A percentile compares a stretch with the other conserved stretches of the same genome.
These are phyloP conservation scores for Climacium dendroides DNA, from an alignment of 225 moss, liverwort and hornwort genomes.

Conservation along the genomic window DNA sequence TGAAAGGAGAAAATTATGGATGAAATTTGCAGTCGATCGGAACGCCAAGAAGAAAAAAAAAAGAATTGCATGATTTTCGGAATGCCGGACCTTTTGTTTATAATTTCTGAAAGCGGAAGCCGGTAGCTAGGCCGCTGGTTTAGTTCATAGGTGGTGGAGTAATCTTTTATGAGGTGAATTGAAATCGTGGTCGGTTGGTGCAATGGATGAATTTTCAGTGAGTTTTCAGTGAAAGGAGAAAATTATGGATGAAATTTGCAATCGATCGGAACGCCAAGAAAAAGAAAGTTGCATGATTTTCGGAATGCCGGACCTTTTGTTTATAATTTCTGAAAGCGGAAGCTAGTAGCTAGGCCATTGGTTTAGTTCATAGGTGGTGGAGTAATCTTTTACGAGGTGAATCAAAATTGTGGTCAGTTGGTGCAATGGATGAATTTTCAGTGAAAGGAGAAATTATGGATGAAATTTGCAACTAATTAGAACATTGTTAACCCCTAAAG, in stretches of 20 bases:
- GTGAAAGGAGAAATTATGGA: too few species aligned
- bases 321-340: not conserved
- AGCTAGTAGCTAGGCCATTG: rapidly evolving
- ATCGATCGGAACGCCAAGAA: rapidly evolving
- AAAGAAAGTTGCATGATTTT: not conserved
- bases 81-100: rapidly evolving
- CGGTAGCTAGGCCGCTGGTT: rapidly evolving
- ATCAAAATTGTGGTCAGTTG: too few species aligned
- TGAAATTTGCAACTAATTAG: too few species aligned
- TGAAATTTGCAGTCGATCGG: not conserved
- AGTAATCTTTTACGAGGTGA: too few species aligned
- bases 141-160: not conserved
- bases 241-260: not conserved
- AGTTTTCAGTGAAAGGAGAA: not conserved
- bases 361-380: not conserved
- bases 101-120: not conserved
- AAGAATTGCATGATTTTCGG: not conserved
- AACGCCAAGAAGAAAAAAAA: rapidly evolving
- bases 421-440: too few species aligned
- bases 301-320: not conserved
- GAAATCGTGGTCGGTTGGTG: not conserved
- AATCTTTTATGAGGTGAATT: too few species aligned
- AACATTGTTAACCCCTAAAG: too few species aligned
- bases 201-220: not conserved
- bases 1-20: not conserved